These are phyloP conservation scores for Peronospora belbahrii DNA, from an alignment of 352 stramenopile genomes.

Conservation along the genomic window DNA sequence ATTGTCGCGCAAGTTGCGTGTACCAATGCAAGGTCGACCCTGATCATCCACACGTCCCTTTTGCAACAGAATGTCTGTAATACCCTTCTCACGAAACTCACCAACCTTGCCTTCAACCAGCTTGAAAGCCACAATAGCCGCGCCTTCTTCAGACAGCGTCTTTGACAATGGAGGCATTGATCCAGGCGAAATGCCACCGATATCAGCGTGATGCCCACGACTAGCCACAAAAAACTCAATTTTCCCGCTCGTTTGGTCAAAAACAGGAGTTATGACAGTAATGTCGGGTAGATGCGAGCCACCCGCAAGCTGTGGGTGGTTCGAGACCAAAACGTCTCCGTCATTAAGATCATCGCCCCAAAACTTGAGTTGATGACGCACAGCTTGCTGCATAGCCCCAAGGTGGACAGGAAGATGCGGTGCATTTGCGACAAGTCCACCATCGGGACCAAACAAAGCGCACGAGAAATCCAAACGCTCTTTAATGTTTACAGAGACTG, in stretches of 20 bases:
- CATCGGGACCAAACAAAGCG: constrained; percentile 95
- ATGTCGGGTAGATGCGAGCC: constrained; percentile 98
- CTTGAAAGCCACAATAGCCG: constrained; percentile 99
- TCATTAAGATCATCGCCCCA: constrained; percentile 89
- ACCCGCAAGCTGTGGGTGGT: constrained; percentile 97
- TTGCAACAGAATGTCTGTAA: constrained; percentile 92
- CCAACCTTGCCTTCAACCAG: constrained; percentile 90
- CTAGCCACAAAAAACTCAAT: constrained; percentile 98
- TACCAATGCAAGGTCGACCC: constrained; percentile 85
- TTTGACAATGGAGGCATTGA: constrained; percentile 95
- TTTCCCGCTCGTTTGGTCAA: constrained; percentile 81
- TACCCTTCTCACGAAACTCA: constrained; percentile 94
- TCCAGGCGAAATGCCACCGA: constrained; percentile 94
- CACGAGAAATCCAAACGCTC: constrained; percentile 99
- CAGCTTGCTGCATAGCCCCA: constrained; percentile 96
- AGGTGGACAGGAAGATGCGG: constrained; percentile 98
- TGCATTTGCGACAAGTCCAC: constrained; percentile 98
- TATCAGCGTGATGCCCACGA: constrained; percentile 96
- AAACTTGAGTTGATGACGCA: constrained; percentile 90
- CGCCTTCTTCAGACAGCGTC: constrained; percentile 94
- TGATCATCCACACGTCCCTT: constrained; percentile 80
- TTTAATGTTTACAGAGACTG: constrained; percentile 99
- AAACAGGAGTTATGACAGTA: constrained; percentile 99
- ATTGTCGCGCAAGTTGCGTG: constrained; percentile 96
- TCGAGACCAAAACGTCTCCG: constrained; percentile 97